Evolutionary conservation across 192 early-diverging fungal species (phyloP).

Genomic region (Oehlia diaphana): DNA sequence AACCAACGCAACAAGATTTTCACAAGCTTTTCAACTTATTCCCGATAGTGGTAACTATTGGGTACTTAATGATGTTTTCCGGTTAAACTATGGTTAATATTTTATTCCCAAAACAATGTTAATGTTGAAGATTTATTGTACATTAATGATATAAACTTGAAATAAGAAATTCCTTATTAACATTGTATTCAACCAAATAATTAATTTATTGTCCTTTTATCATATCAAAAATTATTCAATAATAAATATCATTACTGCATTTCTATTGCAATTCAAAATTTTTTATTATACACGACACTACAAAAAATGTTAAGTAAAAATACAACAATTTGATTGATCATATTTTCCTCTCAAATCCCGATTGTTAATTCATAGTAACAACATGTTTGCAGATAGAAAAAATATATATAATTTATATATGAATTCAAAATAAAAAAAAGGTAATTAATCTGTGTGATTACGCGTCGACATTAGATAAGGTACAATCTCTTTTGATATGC

Average conservation of each 20-base stretch:
- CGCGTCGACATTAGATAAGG: neutral
- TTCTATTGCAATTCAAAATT: neutral
- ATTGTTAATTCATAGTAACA: neutral
- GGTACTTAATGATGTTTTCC: constrained; percentile 85
- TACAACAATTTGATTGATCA: neutral
- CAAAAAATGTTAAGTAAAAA: neutral
- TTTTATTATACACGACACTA: neutral
- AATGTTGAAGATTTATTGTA: neutral
- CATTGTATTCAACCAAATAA: neutral
- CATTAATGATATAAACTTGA: neutral
- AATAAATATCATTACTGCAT: neutral
- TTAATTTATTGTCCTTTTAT: neutral
- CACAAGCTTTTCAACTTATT: constrained; percentile 86
- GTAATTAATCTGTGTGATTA: neutral
- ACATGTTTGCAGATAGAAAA: neutral
- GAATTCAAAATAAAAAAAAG: neutral
- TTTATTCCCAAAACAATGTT: neutral
- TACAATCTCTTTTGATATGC: constrained; percentile 7
- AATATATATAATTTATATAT: neutral
- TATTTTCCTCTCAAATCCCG: neutral
- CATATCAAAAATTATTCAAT: neutral
- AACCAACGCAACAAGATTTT: constrained; percentile 72
- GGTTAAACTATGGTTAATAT: constrained; percentile 69
- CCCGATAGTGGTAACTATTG: constrained; percentile 70
- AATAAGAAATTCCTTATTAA: neutral